Evolutionary conservation across 2,329 filamentous ascomycete genomes (phyloP), one percentile per base, ranked within the genome.

Genomic region (Paraphoma chrysanthemicola): DNA sequence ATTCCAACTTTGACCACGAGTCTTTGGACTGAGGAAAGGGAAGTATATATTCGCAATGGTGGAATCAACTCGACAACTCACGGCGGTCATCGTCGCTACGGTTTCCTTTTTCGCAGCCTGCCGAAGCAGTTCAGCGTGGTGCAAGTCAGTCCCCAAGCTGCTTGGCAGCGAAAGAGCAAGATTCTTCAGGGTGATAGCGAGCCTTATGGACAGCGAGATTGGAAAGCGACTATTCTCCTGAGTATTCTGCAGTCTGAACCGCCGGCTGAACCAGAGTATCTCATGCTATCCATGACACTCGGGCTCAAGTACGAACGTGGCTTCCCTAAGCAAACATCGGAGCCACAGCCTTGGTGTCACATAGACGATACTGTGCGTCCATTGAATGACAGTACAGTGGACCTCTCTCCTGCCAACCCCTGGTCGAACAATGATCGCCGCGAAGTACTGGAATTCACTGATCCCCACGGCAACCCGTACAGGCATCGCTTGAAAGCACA

Each of bases 31-130:
- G 14, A 10, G 33, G 14, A 36, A 29, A 23, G 23, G 23, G 63
- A 64, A n/a, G 46, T 64, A 0, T 66, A 60, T 31, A 59, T 66
- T 11, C 50, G 57, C n/a, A 60, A 62, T 29, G 57, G 33, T 39
- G 48, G 47, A 5, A 52, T 36, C 33, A 36, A 36, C 7, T 36
- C 33, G 33, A 6, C 14, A 10, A 3, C 14, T 10, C 14, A 4
- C 14, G 33, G 33, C 14, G 10, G 9, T 14, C 33, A 36, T 14
- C 33, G 33, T 3, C 33, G 33, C 14, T 36, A 36, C 7, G 33
- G 33, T 10, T 36, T 36, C 6, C 33, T 36, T 14, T 36, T 36
- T 7, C 33, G 33, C 3, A 36, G 14, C 14, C 14, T 36, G 3
- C 33, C 33, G 33, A 36, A 36, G 33, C 33, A 14, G 33, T 36